A percentile compares a stretch with the other conserved stretches of the same genome.
Evolutionary conservation across 345 rosid species (phyloP).

Genomic region (Hevea brasiliensis): DNA sequence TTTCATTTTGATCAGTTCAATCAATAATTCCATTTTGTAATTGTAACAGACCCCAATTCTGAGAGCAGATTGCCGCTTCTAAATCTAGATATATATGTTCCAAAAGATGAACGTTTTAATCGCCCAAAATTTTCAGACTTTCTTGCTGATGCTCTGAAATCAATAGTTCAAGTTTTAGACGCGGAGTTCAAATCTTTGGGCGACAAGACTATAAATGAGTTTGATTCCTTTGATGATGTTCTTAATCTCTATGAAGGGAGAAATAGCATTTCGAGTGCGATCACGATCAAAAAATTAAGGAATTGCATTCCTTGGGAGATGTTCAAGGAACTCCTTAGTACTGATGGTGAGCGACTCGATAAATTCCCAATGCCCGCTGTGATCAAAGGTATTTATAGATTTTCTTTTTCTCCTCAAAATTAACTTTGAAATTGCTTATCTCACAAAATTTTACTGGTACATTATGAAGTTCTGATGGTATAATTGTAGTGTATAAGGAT

Average conservation of each 20-base stretch:
- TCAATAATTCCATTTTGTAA: constrained; percentile 9
- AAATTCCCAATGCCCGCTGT: constrained; percentile 83
- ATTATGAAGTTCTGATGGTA: constrained; percentile 11
- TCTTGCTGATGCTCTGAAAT: constrained; percentile 75
- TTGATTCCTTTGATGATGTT: constrained; percentile 71
- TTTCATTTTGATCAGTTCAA: constrained; percentile 9
- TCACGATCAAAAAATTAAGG: constrained; percentile 45
- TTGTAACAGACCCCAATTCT: constrained; percentile 48
- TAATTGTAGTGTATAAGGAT: constrained; percentile 45
- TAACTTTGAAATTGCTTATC: neutral
- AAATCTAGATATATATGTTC: constrained; percentile 75
- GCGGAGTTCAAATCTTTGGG: constrained; percentile 65
- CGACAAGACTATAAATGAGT: constrained; percentile 81
- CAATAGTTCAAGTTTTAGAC: constrained; percentile 57
- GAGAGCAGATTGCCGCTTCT: constrained; percentile 76
- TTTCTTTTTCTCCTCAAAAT: neutral
- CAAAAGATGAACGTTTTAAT: constrained; percentile 81
- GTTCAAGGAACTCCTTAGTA: constrained; percentile 79
- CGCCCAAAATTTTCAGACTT: constrained; percentile 82
- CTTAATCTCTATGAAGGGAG: constrained; percentile 71
- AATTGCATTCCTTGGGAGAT: constrained; percentile 79
- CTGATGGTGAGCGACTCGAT: constrained; percentile 65
- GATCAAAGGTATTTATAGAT: constrained; percentile 57
- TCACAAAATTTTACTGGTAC: neutral
- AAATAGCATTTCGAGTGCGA: constrained; percentile 39